Conservation (phyloP, 192 early-diverging fungal species). For the Chytriomyces sp. region DNA sequence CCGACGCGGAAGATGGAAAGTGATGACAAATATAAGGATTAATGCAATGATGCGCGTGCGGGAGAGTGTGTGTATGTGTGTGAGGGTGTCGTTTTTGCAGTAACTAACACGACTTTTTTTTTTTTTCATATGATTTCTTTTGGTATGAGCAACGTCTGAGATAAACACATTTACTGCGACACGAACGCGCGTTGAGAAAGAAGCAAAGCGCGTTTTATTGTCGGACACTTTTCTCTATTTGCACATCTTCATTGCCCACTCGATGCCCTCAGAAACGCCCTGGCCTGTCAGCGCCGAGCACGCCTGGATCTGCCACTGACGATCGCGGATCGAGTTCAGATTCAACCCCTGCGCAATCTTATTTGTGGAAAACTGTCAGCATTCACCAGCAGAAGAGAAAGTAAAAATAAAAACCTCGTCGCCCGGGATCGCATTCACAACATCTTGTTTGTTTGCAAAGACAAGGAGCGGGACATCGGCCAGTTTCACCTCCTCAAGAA, state of each 20-base stretch:
- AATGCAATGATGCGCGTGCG: neutral
- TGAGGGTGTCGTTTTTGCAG: neutral
- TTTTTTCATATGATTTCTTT: too few species aligned
- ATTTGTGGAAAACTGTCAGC: neutral
- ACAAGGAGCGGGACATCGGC: conserved; percentile 91
- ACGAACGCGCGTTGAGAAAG: neutral
- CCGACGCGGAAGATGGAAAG: conserved; percentile 74
- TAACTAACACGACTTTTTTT: too few species aligned
- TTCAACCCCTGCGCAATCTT: conserved; percentile 64
- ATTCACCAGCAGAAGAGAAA: neutral
- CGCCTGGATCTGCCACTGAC: conserved; percentile 65
- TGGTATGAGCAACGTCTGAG: too few species aligned
- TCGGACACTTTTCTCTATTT: conserved; percentile 15
- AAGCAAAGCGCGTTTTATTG: neutral
- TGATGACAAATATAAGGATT: conserved; percentile 69
- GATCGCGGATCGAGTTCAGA: conserved; percentile 61
- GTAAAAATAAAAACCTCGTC: conserved; percentile 48
- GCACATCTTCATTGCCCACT: conserved; percentile 61
- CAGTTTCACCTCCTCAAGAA: conserved; percentile 88
- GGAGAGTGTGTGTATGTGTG: neutral
- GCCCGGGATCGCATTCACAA: conserved; percentile 60
- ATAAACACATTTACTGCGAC: too few species aligned
- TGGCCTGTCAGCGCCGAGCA: conserved; percentile 60
- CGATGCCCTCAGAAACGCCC: conserved; percentile 62
- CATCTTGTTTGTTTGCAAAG: conserved; percentile 99